Base-by-base conservation (phyloP, 192 early-diverging fungal species). In the Dimargaris verticillata region DNA sequence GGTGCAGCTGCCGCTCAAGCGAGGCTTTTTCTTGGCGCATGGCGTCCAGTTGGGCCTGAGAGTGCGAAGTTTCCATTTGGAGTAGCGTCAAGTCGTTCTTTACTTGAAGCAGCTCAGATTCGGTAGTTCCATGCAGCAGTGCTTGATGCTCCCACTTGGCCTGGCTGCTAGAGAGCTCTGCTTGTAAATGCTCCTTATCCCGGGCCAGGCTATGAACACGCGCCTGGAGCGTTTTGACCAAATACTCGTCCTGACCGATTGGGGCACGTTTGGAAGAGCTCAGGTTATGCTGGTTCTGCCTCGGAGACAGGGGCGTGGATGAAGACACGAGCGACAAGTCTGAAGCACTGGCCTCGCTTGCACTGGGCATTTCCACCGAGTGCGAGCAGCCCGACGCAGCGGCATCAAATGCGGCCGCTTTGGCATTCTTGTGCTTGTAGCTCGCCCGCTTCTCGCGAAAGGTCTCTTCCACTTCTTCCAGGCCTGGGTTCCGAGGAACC, bases 61-160 rank as follows among this genome's bases (percentile, higher is more conserved):
- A 51, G 20, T 20, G 22, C 49, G 22, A 10, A n/a, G 18, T 3
- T 51, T 51, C 22, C 20, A 18, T 26, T n/a, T 51, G 49, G 49
- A 11, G 26, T 18, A 25, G 49, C 26, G 20, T 10, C 18, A 51
- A 18, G 22, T 51, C 49, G 26, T 26, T 51, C 18, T n/a, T 51
- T 11, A 51, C 49, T 51, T 51, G 49, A n/a, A 51, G 49, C 26
- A 51, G 26, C 26, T 51, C 49, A 26, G 49, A 51, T 18, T 51
- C 49, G 18, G 26, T 20, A 11, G 49, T 51, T 11, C 26, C 49
- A n/a, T 51, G 49, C 9, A 51, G 49, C 18, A 51, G 18, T 0
- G 49, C 11, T 26, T 25, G 26, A n/a, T 51, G 49, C 1, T 51
- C 49, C 22, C 26, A n/a, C n/a, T 51, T 20, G 20, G 20, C 22